Evolutionary conservation across 2,329 filamentous ascomycete species (phyloP), one percentile per base, ranked within the genome.

Genomic region (Akanthomyces uredinophilus): DNA sequence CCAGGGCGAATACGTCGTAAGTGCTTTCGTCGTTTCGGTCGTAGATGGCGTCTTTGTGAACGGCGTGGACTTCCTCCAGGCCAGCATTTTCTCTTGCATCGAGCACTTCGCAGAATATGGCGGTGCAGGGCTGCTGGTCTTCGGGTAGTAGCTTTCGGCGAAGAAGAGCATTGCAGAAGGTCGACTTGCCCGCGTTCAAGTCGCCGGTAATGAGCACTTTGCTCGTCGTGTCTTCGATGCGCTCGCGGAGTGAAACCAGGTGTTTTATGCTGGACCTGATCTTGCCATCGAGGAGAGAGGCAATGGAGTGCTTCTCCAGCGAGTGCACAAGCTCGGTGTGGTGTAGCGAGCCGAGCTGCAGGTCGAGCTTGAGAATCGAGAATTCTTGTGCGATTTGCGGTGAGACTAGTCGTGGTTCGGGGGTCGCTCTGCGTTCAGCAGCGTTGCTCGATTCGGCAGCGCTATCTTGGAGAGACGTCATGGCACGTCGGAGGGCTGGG

Each of bases 191-290:
- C 10, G 95, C 94, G 71, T 99, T 99, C 60, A 99, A 77, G 72
- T 99, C 95, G 70, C 95, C 95, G 0, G 95, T 99, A 20, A 99
- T 88, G 63, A 99, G 78, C 1, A 99, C 95, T 74, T 99, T 99
- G 77, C 94, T 98, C 5, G 94, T 91, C 0, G 92, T 98, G 74
- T 99, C 95, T 73, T 98, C 95, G 65, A 99, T 99, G 59, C 95
- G 88, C 67, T 98, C 95, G 64, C 92, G 87, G 39, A 99, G 81
- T 0, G 91, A 87, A 61, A 91, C 82, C 1, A 99, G 83, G 75
- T 99, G 95, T 69, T 92, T 92, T 71, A 98, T 90, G 73, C 92
- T 97, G 65, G 95, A 91, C 69, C 88, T 89, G 69, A 99, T 96
- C 76, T 96, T 96, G 29, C 92, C 93, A 73, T 98, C 94, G 44